Conservation (phyloP, 495 filamentous ascomycete species). For the Daldinia decipiens region DNA sequence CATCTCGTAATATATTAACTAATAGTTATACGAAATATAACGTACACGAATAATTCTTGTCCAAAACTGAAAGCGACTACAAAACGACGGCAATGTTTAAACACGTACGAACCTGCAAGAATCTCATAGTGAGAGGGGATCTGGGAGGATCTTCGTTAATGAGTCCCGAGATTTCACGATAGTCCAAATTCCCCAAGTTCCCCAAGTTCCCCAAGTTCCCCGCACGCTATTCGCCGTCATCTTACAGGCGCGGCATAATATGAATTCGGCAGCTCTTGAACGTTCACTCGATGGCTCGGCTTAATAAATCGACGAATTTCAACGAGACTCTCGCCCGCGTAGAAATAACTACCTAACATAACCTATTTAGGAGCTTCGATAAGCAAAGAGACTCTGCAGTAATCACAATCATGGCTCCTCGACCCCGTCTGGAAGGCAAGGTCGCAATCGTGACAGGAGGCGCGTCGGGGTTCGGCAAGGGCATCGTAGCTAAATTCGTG, state of each 20-base stretch:
- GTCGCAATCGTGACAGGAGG: constrained; percentile 64
- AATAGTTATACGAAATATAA: not conserved
- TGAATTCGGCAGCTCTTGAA: constrained; percentile 5
- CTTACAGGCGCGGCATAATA: not conserved
- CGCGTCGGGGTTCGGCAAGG: constrained; percentile 68
- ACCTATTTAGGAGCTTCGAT: no score
- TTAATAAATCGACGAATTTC: constrained; percentile 2
- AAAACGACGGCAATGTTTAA: not conserved
- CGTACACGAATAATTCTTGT: no score
- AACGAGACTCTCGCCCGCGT: not conserved
- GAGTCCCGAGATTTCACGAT: constrained; percentile 26
- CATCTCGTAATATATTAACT: constrained; percentile 4
- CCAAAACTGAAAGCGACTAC: no score
- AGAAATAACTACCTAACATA: no score
- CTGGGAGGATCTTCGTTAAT: constrained; percentile 2
- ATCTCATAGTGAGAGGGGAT: constrained; percentile 1
- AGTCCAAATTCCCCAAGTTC: constrained; percentile 34
- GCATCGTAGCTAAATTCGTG: constrained; percentile 66
- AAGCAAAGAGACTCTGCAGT: not conserved
- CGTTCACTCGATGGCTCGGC: not conserved
- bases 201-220: constrained; percentile 36
- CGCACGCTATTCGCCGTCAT: constrained; percentile 37
- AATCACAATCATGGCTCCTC: constrained; percentile 36
- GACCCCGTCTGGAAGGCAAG: constrained; percentile 57
- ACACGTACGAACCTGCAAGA: not conserved